Conservation (phyloP, 1,139 yeast genomes). For the Ogataea hybrid region DNA sequence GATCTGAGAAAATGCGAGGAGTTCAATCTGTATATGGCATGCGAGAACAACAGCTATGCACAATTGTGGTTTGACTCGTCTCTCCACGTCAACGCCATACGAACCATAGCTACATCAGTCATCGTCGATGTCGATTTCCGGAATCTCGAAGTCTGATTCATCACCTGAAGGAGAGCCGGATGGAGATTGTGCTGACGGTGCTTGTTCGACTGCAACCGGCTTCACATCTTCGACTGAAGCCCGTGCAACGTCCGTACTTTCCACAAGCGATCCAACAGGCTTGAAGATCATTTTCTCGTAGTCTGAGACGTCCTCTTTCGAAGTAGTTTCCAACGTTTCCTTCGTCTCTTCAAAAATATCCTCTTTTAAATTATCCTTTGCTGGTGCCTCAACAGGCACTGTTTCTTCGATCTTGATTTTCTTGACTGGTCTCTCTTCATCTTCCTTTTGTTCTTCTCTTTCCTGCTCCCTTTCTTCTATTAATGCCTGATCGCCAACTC, state of each 20-base stretch:
- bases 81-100: constrained; percentile 2
- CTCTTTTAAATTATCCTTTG: not conserved
- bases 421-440: not conserved
- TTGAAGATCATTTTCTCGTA: constrained; percentile 18
- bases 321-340: not conserved
- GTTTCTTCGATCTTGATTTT: not conserved
- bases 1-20: constrained; percentile 4
- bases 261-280: constrained; percentile 3
- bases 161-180: constrained; percentile 22
- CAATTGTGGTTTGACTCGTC: constrained; percentile 17
- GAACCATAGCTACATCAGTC: constrained; percentile 19
- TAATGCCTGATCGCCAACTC: not conserved
- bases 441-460: not conserved
- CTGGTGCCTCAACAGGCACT: not conserved
- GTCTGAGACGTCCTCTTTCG: too few species aligned
- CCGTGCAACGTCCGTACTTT: not conserved
- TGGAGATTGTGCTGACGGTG: not conserved
- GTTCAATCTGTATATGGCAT: constrained; percentile 24
- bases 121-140: constrained; percentile 32
- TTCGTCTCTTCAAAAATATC: not conserved
- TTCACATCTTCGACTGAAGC: constrained; percentile 5
- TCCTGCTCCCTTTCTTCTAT: not conserved
- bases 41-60: constrained; percentile 22
- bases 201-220: not conserved
- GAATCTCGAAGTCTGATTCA: constrained; percentile 35